phyloP scores from a whole-genome alignment of 1,284 basidiomycete species.

The Ganoderma lucidum region DNA sequence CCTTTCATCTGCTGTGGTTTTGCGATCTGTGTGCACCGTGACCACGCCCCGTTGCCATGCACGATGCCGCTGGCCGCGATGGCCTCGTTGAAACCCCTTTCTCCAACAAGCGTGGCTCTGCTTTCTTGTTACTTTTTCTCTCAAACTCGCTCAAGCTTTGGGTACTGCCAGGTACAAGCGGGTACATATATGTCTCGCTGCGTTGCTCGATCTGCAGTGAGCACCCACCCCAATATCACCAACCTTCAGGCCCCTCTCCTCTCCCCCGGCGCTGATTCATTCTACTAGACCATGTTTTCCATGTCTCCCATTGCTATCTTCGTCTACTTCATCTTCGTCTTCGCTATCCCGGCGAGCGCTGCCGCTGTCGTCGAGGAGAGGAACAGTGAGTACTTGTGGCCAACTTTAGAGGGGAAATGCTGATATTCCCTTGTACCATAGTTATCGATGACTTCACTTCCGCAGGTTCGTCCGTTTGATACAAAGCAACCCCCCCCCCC shows the following conservation, averaged over 20 bases:
- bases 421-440: neutral
- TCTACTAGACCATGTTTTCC: neutral
- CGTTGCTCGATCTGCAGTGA: neutral
- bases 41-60: neutral
- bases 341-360: neutral
- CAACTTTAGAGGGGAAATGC: neutral
- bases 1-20: neutral
- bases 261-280: neutral
- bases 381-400: neutral
- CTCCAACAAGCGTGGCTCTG: neutral
- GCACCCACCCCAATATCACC: neutral
- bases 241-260: neutral
- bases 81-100: neutral
- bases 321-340: neutral
- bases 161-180: neutral
- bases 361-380: neutral
- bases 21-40: neutral
- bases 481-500: no score
- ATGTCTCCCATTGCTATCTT: neutral
- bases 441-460: slow-evolving; percentile 1
- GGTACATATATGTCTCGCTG: neutral
- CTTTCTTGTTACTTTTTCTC: neutral
- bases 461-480: neutral
- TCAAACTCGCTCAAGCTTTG: neutral
- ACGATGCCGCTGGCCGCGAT: neutral